These are phyloP conservation scores for Entophlyctis luteolus DNA, from an alignment of 192 early-diverging fungal species.

Conservation along the genomic window DNA sequence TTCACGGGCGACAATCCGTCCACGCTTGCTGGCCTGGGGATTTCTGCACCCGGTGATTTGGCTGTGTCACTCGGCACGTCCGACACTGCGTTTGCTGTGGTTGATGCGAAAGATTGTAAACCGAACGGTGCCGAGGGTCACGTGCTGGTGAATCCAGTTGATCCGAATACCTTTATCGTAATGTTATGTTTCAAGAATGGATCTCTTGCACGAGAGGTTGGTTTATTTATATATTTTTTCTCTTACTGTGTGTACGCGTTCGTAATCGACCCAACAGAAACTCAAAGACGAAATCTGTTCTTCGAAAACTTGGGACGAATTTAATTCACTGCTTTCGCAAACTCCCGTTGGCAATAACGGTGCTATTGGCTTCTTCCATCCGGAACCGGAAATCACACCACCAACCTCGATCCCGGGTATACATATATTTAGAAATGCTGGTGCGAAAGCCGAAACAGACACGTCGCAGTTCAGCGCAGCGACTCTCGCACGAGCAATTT, in stretches of 20 bases:
- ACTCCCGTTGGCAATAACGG: constrained; percentile 16
- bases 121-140: constrained; percentile 46
- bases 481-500: constrained; percentile 57
- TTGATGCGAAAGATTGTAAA: constrained; percentile 26
- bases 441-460: not conserved
- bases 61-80: too few species aligned
- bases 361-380: constrained; percentile 69
- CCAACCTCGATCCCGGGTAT: constrained; percentile 37
- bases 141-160: constrained; percentile 64
- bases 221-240: not conserved
- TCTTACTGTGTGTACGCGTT: not conserved
- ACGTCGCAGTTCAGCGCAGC: constrained; percentile 15
- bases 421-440: constrained; percentile 63
- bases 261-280: constrained; percentile 12
- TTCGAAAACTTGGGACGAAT: constrained; percentile 55
- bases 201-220: constrained; percentile 65
- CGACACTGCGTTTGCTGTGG: too few species aligned
- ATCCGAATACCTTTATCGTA: constrained; percentile 56
- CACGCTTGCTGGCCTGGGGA: too few species aligned
- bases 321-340: constrained; percentile 41
- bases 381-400: constrained; percentile 71
- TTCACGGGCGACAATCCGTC: too few species aligned
- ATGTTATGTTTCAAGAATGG: constrained; percentile 87
- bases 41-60: too few species aligned
- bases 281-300: constrained; percentile 57